phyloP scores from a whole-genome alignment of 2,329 filamentous ascomycete genomes.

The Aspergillus pseudoviridinutans region DNA sequence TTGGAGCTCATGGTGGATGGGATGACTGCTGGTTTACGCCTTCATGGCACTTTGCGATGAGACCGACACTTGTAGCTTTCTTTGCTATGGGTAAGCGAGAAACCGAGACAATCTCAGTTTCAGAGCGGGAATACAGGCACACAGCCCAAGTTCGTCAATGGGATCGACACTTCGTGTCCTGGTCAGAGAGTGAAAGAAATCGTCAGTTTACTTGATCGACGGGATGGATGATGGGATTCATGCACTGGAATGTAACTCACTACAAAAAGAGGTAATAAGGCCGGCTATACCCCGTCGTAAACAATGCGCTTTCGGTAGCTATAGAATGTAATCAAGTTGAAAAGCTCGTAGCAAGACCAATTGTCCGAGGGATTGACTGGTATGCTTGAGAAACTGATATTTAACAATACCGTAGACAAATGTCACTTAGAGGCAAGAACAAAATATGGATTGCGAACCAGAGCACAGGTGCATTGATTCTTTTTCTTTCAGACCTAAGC shows the following conservation, averaged over 20 bases:
- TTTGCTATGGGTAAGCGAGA: not conserved
- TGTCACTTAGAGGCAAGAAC: not conserved
- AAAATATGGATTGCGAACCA: not conserved
- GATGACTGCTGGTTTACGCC: not conserved
- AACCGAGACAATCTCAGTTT: conserved; percentile 2
- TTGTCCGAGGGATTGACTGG: not conserved
- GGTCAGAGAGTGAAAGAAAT: not conserved
- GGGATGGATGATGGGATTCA: not conserved
- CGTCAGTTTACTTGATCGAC: not conserved
- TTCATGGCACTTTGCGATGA: not conserved
- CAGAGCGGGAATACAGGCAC: not conserved
- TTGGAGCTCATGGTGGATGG: conserved; percentile 16
- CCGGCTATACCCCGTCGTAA: not conserved
- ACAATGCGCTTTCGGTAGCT: not conserved
- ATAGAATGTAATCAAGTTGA: not conserved
- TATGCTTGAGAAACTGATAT: not conserved
- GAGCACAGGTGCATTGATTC: not conserved
- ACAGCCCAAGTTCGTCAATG: not conserved
- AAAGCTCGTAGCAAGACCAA: not conserved
- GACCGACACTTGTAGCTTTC: not conserved
- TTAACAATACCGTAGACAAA: not conserved
- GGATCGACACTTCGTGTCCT: not conserved
- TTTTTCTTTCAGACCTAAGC: not conserved
- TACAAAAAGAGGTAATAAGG: not conserved
- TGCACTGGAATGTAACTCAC: not conserved